Conservation (phyloP, 768 basidiomycete genomes). For the Tephrocybe sp. region DNA sequence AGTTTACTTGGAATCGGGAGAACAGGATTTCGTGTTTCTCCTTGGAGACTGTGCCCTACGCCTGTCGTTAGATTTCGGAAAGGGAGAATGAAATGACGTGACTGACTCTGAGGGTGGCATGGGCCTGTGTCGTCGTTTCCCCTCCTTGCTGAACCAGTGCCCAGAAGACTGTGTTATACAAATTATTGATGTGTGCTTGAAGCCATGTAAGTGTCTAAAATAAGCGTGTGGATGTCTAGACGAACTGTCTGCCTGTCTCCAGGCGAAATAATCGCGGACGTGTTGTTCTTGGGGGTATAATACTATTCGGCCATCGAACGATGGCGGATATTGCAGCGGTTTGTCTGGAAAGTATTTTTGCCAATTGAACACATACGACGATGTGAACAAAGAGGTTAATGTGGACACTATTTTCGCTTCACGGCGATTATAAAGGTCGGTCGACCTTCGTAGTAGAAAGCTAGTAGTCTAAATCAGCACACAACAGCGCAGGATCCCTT, state of each 20-base stretch:
- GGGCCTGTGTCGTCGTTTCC: constrained; percentile 76
- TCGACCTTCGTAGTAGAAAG: constrained; percentile 79
- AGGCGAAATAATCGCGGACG: constrained; percentile 90
- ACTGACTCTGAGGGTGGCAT: constrained; percentile 71
- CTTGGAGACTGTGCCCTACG: constrained; percentile 83
- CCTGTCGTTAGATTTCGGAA: neutral
- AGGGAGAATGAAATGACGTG: neutral
- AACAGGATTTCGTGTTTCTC: constrained; percentile 93
- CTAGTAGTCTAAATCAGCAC: constrained; percentile 38
- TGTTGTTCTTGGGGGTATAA: constrained; percentile 74
- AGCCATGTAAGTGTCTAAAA: constrained; percentile 5
- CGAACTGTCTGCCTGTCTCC: constrained; percentile 96
- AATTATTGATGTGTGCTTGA: constrained; percentile 94
- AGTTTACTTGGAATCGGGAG: constrained; percentile 81
- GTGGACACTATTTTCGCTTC: constrained; percentile 84
- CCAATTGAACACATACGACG: constrained; percentile 90
- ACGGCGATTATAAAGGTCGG: constrained; percentile 82
- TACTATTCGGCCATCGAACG: constrained; percentile 89
- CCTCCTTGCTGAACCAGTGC: constrained; percentile 85
- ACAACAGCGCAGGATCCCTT: neutral
- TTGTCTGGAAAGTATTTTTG: constrained; percentile 70
- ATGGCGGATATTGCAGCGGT: constrained; percentile 79
- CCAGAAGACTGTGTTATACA: constrained; percentile 98
- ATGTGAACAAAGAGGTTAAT: constrained; percentile 85
- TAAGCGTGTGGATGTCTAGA: constrained; percentile 3